These are phyloP conservation scores for Serendipita sp. DNA, from an alignment of 768 basidiomycete species.

Conservation along the genomic window DNA sequence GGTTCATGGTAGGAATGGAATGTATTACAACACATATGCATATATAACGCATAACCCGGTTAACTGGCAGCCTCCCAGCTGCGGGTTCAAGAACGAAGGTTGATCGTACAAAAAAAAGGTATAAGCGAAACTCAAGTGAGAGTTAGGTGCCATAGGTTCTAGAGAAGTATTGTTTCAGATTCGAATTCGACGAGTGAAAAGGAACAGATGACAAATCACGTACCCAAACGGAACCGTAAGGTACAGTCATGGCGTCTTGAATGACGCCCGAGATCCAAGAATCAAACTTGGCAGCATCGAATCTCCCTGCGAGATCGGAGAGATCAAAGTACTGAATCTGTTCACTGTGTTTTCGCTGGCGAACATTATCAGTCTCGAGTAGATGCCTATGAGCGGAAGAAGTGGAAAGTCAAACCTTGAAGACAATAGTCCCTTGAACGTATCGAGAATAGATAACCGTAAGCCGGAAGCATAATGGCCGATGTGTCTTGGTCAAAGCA, in stretches of 20 bases:
- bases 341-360: neutral
- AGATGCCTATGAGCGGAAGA: neutral
- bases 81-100: neutral
- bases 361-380: neutral
- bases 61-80: too few species aligned
- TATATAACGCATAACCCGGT: neutral
- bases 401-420: neutral
- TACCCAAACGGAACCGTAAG: constrained; percentile 4
- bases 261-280: neutral
- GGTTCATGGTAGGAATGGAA: neutral
- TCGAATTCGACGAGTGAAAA: neutral
- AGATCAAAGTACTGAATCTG: neutral
- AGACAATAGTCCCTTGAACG: neutral
- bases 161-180: neutral
- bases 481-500: neutral
- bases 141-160: neutral
- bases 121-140: neutral
- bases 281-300: neutral
- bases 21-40: neutral
- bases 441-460: constrained; percentile 1
- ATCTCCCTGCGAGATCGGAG: neutral
- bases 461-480: neutral
- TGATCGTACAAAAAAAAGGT: neutral
- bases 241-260: neutral
- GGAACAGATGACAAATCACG: neutral